A percentile compares a stretch with the other conserved stretches of the same genome.
phyloP scores from a whole-genome alignment of 1,139 yeast species.

The Yamadazyma conglobata region DNA sequence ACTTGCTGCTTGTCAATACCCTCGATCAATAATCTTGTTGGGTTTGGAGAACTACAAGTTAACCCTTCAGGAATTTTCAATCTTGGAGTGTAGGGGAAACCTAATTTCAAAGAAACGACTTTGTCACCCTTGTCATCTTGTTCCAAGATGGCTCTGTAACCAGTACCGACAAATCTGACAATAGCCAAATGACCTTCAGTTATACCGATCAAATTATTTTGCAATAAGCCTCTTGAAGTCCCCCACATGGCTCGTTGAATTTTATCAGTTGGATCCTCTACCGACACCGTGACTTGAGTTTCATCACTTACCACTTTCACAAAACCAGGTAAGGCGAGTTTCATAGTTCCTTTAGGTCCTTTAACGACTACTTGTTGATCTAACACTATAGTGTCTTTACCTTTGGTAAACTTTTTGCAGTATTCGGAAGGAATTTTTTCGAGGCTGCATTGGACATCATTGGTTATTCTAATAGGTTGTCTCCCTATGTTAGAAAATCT shows the following conservation, averaged over 20 bases:
- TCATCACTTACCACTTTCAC: slow-evolving; percentile 37
- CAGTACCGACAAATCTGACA: slow-evolving; percentile 91
- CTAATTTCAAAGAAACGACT: slow-evolving; percentile 73
- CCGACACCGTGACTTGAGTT: slow-evolving; percentile 47
- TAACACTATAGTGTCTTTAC: slow-evolving; percentile 55
- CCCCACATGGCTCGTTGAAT: slow-evolving; percentile 95
- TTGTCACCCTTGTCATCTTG: slow-evolving; percentile 51
- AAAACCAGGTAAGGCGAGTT: slow-evolving; percentile 70
- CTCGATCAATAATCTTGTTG: slow-evolving; percentile 83
- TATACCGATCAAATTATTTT: slow-evolving; percentile 80
- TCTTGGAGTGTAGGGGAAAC: slow-evolving; percentile 64
- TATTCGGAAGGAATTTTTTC: slow-evolving; percentile 42
- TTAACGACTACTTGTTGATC: slow-evolving; percentile 60
- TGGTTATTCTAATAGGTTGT: slow-evolving; percentile 33
- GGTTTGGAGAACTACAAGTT: slow-evolving; percentile 72
- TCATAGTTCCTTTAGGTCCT: slow-evolving; percentile 79
- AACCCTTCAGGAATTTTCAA: slow-evolving; percentile 77
- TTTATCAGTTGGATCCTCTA: slow-evolving; percentile 55
- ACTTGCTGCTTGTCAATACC: slow-evolving; percentile 89
- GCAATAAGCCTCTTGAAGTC: slow-evolving; percentile 74
- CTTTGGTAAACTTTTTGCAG: slow-evolving; percentile 63
- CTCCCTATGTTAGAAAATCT: slow-evolving; percentile 40
- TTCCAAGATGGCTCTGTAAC: slow-evolving; percentile 82
- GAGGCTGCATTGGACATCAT: slow-evolving; percentile 30
- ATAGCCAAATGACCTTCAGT: slow-evolving; percentile 90